Evolutionary conservation across 2,329 filamentous ascomycete species (phyloP).

Genomic region (Beauveria pseudobassiana): DNA sequence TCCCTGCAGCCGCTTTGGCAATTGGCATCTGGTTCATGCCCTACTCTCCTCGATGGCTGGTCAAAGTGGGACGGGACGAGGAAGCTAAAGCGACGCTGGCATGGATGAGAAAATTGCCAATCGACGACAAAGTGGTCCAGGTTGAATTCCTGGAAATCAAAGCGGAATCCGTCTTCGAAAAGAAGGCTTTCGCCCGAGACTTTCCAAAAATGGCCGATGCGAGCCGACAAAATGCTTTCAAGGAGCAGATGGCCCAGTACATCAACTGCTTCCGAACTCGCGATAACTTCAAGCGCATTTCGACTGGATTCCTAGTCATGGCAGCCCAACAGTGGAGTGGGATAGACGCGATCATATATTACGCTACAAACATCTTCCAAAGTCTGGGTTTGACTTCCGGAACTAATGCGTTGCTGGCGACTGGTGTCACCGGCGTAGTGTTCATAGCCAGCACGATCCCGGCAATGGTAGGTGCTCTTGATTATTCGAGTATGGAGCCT

Average conservation of each 20-base stretch:
- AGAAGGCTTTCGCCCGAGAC: constrained; percentile 57
- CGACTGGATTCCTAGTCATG: constrained; percentile 56
- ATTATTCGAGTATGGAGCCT: not conserved
- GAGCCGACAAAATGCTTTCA: constrained; percentile 33
- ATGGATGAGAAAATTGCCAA: constrained; percentile 52
- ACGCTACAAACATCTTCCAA: constrained; percentile 50
- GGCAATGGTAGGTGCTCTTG: constrained; percentile 19
- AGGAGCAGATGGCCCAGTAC: constrained; percentile 42
- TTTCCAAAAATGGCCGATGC: constrained; percentile 37
- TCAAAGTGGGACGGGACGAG: constrained; percentile 61
- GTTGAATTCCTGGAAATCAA: constrained; percentile 79
- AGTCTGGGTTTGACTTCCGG: constrained; percentile 54
- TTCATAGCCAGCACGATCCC: constrained; percentile 44
- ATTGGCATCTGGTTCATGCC: constrained; percentile 73
- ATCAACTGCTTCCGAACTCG: constrained; percentile 23
- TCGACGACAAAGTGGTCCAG: constrained; percentile 60
- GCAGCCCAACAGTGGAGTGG: constrained; percentile 44
- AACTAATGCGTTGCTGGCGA: constrained; percentile 55
- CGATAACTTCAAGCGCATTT: constrained; percentile 55
- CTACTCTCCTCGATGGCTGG: constrained; percentile 69
- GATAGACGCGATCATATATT: constrained; percentile 38
- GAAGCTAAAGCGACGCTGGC: constrained; percentile 54
- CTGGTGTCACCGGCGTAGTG: constrained; percentile 63
- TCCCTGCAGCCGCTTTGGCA: constrained; percentile 46
- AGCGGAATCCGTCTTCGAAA: constrained; percentile 69